A percentile compares a stretch with the other conserved stretches of the same genome.
phyloP scores from a whole-genome alignment of 164 flowering plant genomes.

The Vitis riparia region DNA sequence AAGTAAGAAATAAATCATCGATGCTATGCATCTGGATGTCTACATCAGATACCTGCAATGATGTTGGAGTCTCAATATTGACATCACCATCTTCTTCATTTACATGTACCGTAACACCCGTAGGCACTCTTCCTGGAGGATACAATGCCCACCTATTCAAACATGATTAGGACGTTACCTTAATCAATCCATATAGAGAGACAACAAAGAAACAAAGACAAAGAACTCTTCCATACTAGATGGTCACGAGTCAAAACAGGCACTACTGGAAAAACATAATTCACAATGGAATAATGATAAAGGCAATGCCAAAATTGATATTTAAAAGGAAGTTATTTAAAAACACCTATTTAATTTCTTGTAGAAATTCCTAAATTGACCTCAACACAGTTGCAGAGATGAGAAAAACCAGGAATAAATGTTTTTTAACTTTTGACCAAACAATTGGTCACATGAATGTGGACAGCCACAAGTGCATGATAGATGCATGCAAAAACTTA shows the following conservation, averaged over 20 bases:
- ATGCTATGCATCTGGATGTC: not conserved
- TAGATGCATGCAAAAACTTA: not conserved
- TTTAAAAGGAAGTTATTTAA: too few relatives aligned
- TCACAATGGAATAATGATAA: not conserved
- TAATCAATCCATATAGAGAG: too few relatives aligned
- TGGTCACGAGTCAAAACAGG: not conserved
- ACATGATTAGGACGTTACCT: slow-evolving; percentile 1
- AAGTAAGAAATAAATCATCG: not conserved
- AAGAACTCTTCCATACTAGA: too few relatives aligned
- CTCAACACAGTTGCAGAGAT: not conserved
- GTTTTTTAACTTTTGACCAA: too few relatives aligned
- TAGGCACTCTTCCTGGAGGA: slow-evolving; percentile 96
- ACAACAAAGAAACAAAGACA: too few relatives aligned
- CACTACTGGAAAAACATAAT: not conserved
- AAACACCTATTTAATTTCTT: not conserved
- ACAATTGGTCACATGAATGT: too few relatives aligned
- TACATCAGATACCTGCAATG: slow-evolving; percentile 71
- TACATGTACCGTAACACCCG: slow-evolving; percentile 92
- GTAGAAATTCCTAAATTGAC: too few relatives aligned
- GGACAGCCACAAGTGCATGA: not conserved
- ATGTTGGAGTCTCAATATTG: slow-evolving; percentile 80
- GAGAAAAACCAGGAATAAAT: too few relatives aligned
- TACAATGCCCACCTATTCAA: slow-evolving; percentile 90
- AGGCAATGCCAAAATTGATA: not conserved
- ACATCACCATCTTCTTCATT: slow-evolving; percentile 97